phyloP scores from a whole-genome alignment of 2,329 filamentous ascomycete genomes.

The Blastomyces parvus region DNA sequence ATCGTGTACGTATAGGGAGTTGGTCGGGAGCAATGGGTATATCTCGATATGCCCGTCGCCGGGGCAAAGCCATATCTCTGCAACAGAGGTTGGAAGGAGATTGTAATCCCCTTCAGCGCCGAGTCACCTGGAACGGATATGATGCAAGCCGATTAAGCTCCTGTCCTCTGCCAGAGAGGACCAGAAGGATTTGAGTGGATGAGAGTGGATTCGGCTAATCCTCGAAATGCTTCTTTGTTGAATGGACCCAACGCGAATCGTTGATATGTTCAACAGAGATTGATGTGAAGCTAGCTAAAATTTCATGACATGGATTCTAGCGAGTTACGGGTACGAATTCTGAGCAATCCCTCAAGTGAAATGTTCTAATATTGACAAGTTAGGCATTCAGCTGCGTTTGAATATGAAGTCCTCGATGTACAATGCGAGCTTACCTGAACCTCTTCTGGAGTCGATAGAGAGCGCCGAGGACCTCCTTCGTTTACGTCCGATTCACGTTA shows the following conservation, averaged over 20 bases:
- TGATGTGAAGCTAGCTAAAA: background rate
- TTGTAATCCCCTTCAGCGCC: background rate
- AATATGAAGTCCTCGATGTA: background rate
- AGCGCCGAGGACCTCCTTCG: background rate
- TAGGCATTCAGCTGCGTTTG: background rate
- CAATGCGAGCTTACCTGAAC: background rate
- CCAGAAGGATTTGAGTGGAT: background rate
- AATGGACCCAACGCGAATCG: background rate
- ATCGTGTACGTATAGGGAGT: background rate
- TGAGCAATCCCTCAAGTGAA: background rate
- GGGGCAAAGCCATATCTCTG: conserved; percentile 1
- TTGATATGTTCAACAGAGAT: background rate
- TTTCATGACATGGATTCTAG: background rate
- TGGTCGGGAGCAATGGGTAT: background rate
- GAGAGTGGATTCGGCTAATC: background rate
- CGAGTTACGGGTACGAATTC: background rate
- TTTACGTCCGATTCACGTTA: background rate
- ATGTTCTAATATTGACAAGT: background rate
- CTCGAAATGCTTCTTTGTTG: background rate
- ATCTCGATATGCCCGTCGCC: background rate
- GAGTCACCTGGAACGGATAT: background rate
- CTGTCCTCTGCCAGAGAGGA: background rate
- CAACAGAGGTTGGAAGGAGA: background rate
- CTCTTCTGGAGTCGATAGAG: too few species aligned
- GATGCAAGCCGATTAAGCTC: background rate